phyloP scores from a whole-genome alignment of 768 basidiomycete genomes.

The Porpolomopsis calyptriformis region DNA sequence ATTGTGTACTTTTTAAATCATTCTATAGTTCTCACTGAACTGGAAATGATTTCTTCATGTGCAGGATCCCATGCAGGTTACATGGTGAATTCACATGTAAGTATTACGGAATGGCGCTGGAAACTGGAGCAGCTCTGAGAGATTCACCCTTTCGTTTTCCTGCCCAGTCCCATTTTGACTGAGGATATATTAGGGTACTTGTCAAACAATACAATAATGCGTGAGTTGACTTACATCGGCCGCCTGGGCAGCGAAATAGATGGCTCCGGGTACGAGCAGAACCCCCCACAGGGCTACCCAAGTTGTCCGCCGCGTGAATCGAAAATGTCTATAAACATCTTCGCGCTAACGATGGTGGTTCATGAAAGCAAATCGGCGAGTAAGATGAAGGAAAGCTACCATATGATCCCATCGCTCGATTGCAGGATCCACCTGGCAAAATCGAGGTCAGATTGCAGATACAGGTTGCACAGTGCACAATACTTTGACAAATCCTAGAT shows the following conservation, averaged over 20 bases:
- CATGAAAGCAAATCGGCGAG: conserved; percentile 4
- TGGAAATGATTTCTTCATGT: too few relatives aligned
- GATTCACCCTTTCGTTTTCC: conserved; percentile 24
- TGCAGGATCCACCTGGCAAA: conserved; percentile 40
- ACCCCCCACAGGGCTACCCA: conserved; percentile 53
- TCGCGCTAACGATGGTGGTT: conserved; percentile 48
- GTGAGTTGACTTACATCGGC: conserved; percentile 25
- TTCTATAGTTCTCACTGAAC: too few relatives aligned
- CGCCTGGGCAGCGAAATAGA: conserved; percentile 39
- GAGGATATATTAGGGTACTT: neutral
- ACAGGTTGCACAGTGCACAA: neutral
- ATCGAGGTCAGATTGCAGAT: neutral
- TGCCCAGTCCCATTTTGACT: conserved; percentile 16
- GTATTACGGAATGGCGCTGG: neutral
- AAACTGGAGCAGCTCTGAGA: conserved; percentile 4
- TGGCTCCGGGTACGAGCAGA: conserved; percentile 49
- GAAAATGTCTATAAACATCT: conserved; percentile 73
- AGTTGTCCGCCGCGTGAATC: conserved; percentile 62
- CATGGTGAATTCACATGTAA: neutral
- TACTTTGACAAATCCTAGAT: conserved; percentile 51
- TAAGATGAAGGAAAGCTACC: conserved; percentile 22
- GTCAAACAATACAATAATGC: neutral
- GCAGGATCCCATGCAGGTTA: too few relatives aligned
- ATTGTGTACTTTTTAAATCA: too few relatives aligned
- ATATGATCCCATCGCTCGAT: conserved; percentile 46